A percentile compares a stretch with the other conserved stretches of the same genome.
phyloP scores from a whole-genome alignment of 2,329 filamentous ascomycete genomes.

The Westerdykella aurantiaca region DNA sequence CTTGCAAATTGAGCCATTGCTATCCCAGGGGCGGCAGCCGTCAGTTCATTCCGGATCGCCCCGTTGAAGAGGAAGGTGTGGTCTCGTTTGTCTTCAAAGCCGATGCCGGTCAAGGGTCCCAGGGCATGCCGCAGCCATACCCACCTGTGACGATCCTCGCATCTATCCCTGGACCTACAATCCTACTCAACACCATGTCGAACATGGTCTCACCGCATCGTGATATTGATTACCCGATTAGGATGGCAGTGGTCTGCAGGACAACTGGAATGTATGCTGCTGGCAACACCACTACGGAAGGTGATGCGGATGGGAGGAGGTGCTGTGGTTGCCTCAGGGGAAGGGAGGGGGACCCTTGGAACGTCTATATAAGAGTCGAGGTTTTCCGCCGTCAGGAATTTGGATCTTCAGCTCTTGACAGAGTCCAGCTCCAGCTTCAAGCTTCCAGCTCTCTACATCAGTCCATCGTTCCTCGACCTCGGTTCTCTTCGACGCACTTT shows the following conservation, averaged over 20 bases:
- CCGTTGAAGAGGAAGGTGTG: too few species aligned
- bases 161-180: constrained; percentile 6
- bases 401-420: background rate
- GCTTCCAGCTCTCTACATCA: background rate
- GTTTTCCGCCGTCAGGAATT: background rate
- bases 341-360: too few species aligned
- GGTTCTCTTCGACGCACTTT: too few species aligned
- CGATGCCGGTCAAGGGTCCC: too few species aligned
- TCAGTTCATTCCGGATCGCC: too few species aligned
- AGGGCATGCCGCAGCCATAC: constrained; percentile 5
- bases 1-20: too few species aligned
- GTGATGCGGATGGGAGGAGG: constrained; percentile 1
- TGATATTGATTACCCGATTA: constrained; percentile 9
- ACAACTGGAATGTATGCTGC: constrained; percentile 6
- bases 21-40: too few species aligned
- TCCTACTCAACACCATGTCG: constrained; percentile 9
- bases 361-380: too few species aligned
- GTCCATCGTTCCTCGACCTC: constrained; percentile 4
- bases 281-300: constrained; percentile 11
- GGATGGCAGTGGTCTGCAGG: constrained; percentile 9
- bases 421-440: too few species aligned
- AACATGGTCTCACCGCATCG: constrained; percentile 15
- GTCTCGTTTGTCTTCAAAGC: too few species aligned
- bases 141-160: constrained; percentile 7
- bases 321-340: too few species aligned